These are phyloP conservation scores for Rheum nobile DNA, from an alignment of 148 eudicot genomes.

Conservation along the genomic window DNA sequence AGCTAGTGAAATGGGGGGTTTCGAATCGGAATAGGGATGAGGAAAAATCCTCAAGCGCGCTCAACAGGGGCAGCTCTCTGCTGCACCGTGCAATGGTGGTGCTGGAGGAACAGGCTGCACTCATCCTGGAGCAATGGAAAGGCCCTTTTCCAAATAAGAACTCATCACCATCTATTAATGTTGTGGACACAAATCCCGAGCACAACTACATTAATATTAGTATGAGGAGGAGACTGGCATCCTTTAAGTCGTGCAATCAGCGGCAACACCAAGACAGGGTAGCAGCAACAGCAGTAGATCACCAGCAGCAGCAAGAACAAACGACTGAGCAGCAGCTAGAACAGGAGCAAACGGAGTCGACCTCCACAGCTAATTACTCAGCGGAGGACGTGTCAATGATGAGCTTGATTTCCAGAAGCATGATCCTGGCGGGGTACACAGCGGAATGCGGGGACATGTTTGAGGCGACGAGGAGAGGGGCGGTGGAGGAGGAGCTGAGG, in stretches of 20 bases:
- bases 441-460: conserved; percentile 48
- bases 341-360: not conserved
- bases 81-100: conserved; percentile 51
- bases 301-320: too few relatives aligned
- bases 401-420: conserved; percentile 25
- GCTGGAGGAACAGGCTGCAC: not conserved
- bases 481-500: conserved; percentile 29
- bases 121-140: not conserved
- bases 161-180: not conserved
- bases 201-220: not conserved
- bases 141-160: too few relatives aligned
- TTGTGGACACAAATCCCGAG: too few relatives aligned
- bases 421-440: conserved; percentile 52
- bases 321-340: too few relatives aligned
- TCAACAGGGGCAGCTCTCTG: conserved; percentile 32
- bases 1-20: not conserved
- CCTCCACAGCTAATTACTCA: conserved; percentile 27
- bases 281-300: too few relatives aligned
- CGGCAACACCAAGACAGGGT: not conserved
- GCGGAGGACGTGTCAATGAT: conserved; percentile 23
- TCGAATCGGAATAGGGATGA: too few relatives aligned
- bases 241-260: not conserved
- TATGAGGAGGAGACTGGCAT: not conserved
- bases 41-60: too few relatives aligned
- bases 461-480: conserved; percentile 25